A percentile compares a stretch with the other conserved stretches of the same genome.
Conservation (phyloP, 768 basidiomycete species). For the Rhodotorula kratochvilovae region DNA sequence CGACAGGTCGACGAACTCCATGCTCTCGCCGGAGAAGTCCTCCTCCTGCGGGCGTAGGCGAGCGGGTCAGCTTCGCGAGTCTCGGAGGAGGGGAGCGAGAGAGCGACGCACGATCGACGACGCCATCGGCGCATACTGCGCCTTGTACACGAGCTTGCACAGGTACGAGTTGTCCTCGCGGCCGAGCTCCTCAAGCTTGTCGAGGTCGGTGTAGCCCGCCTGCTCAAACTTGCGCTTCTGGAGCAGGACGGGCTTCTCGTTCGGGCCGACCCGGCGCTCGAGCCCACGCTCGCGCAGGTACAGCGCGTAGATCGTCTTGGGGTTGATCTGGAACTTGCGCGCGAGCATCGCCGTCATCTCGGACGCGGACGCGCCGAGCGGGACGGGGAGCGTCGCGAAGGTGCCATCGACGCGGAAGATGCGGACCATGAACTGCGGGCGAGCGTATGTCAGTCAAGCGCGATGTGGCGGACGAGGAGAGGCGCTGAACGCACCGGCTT, state of each 20-base stretch:
- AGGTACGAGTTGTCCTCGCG: constrained; percentile 77
- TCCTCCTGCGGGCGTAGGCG: constrained; percentile 51
- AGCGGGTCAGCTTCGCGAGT: neutral
- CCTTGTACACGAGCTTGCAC: constrained; percentile 81
- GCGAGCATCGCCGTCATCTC: constrained; percentile 63
- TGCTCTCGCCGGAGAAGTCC: constrained; percentile 66
- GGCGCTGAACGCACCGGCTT: constrained; percentile 23
- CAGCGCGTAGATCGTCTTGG: constrained; percentile 34
- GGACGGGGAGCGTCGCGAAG: constrained; percentile 66
- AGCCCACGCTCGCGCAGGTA: constrained; percentile 57
- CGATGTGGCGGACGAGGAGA: constrained; percentile 1
- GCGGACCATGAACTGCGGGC: constrained; percentile 57
- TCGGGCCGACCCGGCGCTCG: constrained; percentile 74
- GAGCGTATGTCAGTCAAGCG: constrained; percentile 15
- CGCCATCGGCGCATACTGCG: constrained; percentile 33
- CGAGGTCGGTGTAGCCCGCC: constrained; percentile 76
- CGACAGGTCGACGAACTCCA: constrained; percentile 74
- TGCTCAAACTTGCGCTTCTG: constrained; percentile 77
- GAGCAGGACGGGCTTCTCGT: constrained; percentile 78
- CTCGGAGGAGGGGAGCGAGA: constrained; percentile 45
- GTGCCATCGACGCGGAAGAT: constrained; percentile 70
- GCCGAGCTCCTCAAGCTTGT: constrained; percentile 71
- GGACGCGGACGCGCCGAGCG: constrained; percentile 62
- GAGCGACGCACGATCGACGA: constrained; percentile 6
- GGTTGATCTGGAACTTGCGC: constrained; percentile 53